Base-by-base conservation (phyloP, 352 stramenopile species). In the Thraustochytrium sp. region DNA sequence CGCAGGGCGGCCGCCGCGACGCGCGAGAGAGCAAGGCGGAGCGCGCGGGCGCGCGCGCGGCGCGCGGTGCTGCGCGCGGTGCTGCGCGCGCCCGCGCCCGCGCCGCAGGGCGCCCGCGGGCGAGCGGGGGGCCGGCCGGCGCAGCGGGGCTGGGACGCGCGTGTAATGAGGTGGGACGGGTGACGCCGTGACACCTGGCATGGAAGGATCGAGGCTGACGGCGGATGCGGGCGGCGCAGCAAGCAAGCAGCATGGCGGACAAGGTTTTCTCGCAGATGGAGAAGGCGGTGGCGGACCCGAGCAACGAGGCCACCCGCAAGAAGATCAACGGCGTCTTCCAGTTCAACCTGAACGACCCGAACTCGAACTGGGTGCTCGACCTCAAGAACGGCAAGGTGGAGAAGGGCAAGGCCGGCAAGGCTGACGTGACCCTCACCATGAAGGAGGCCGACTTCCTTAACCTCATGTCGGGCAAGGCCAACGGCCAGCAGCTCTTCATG, bases 401-500 rank as follows among this genome's bases (percentile, higher is more conserved):
- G 51, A 26, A 87, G 63, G 78, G 78, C 68, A 84, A 80, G 63
- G 46, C 64, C 65, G 56, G 46, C 82, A 88, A 86, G 74, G 61
- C 83, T 18, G 84, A 87, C 34, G 53, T 87, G 23, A 87, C 84
- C 44, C 84, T 87, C 48, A 87, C 84, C 46, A 64, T 87, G 72
- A 88, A 86, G 68, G 82, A 87, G 37, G 68, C 68, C 5, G 84
- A 87, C 64, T 87, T 87, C 51, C 16, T 85, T 36, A 40, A 9
- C 29, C 59, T 87, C 53, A 85, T 68, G 51, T 85, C 34, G 23
- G 84, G 84, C 59, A 87, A 85, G 68, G 61, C 86, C 44, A 87
- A 87, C 8, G 59, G 84, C 46, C 84, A 87, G 76, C 74, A 88
- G 46, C 34, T 86, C n/a, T 87, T 87, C 76, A 87, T 87, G 84